Percentiles rank a stretch among this genome's conserved stretches.
Conservation (phyloP, 805 yeast species). For the Sugiyamaella boreocaroliniensis region DNA sequence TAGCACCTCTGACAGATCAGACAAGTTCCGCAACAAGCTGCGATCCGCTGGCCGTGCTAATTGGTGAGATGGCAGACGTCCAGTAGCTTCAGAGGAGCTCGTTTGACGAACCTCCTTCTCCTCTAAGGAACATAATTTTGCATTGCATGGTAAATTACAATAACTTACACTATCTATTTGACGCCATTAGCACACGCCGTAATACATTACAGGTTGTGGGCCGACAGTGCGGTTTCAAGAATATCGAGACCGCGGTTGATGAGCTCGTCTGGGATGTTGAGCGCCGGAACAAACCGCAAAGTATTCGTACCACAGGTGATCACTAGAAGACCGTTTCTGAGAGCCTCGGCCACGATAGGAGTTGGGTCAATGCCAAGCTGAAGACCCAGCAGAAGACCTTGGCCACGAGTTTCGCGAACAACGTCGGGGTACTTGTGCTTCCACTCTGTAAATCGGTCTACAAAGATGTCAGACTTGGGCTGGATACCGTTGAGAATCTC, state of each 20-base stretch:
- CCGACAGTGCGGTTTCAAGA: slow-evolving; percentile 44
- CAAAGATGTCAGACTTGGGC: slow-evolving; percentile 52
- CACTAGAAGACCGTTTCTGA: slow-evolving; percentile 73
- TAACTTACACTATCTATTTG: no score
- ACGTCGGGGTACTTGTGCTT: slow-evolving; percentile 54
- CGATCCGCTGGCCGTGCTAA: slow-evolving; percentile 19
- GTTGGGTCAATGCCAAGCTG: slow-evolving; percentile 63
- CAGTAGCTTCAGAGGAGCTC: no score
- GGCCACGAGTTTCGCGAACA: slow-evolving; percentile 71
- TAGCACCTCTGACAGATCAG: slow-evolving; percentile 7
- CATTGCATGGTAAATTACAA: no score
- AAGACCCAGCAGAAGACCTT: slow-evolving; percentile 80
- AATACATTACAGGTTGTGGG: neutral
- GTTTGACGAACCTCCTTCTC: no score
- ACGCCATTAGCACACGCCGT: no score
- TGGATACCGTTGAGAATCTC: slow-evolving; percentile 57
- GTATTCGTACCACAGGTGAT: slow-evolving; percentile 93
- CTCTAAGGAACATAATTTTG: no score
- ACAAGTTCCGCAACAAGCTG: slow-evolving; percentile 17
- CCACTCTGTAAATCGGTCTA: slow-evolving; percentile 34
- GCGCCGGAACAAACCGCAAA: slow-evolving; percentile 84
- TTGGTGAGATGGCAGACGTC: slow-evolving; percentile 11
- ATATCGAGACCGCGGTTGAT: slow-evolving; percentile 67
- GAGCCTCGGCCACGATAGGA: slow-evolving; percentile 57
- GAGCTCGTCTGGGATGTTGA: slow-evolving; percentile 67